Evolutionary conservation across 2,329 filamentous ascomycete genomes (phyloP).

Genomic region (Alternaria conjuncta): DNA sequence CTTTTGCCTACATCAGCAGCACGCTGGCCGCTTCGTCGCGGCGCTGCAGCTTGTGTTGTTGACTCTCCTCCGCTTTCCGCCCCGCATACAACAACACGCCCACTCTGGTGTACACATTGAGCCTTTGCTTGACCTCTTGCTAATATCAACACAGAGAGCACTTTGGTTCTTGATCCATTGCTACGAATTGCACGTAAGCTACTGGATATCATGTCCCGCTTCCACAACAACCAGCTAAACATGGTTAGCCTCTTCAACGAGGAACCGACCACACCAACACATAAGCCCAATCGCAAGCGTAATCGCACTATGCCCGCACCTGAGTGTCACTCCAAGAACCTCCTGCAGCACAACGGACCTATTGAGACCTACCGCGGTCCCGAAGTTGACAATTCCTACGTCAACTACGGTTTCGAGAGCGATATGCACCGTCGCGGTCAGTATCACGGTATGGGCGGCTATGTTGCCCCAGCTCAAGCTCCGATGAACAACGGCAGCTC

Average conservation of each 20-base stretch:
- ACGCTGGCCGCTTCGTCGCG: background rate
- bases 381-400: background rate
- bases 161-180: background rate
- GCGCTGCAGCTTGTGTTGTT: background rate
- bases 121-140: background rate
- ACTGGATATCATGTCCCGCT: constrained; percentile 13
- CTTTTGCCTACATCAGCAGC: background rate
- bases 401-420: background rate
- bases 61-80: background rate
- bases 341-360: background rate
- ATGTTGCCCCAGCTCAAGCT: background rate
- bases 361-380: background rate
- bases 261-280: background rate
- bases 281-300: background rate
- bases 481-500: background rate
- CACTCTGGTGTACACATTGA: background rate
- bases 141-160: background rate
- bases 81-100: background rate
- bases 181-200: background rate
- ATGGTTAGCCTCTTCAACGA: constrained; percentile 11
- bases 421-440: background rate
- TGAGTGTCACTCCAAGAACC: background rate
- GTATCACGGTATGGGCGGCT: background rate
- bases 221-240: constrained; percentile 20
- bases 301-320: background rate